Evolutionary conservation across 2,329 filamentous ascomycete genomes (phyloP), one percentile per base, ranked within the genome.

Genomic region (Xylariales sp.): DNA sequence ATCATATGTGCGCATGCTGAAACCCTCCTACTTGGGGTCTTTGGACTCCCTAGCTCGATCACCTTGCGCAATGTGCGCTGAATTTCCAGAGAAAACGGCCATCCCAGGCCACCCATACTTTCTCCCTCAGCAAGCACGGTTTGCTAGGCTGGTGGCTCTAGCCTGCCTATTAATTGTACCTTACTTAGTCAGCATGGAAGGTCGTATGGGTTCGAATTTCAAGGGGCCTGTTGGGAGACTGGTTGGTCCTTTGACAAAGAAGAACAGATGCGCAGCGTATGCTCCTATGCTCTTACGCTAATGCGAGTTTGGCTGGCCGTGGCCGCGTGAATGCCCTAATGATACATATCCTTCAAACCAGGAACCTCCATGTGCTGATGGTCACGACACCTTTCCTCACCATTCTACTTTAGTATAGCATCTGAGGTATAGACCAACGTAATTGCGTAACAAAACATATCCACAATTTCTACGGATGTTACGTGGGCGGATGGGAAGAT

Each of bases 251-350:
- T 34, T 34, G 17, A 34, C 32, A 34, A 21, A 34, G 19, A 34
- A 24, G 17, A 34, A 16, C 32, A 34, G 24, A 34, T 20, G 18
- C 12, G 32, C 32, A 16, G 32, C 19, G 21, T 24, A 34, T 34
- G 32, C 32, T 34, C 13, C 24, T 34, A 34, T 34, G 32, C 32
- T 34, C 13, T 34, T 34, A 34, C 24, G 32, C 17, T 34, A 17
- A 17, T 34, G 13, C 16, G 32, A 34, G n/a, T 21, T 34, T 34
- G 32, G 32, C 13, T 34, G 18, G 32, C 13, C 19, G 13, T 34
- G 18, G 32, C 32, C 17, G 32, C 19, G 32, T 34, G 32, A 34
- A 34, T 34, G 32, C 32, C 19, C 12, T 34, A 13, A 24, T 21
- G 32, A 19, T 34, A n/a, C 32, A 24, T 34, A n/a, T 34, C 19